Evolutionary conservation across 1,139 yeast genomes (phyloP).

Genomic region (Suhomyces bokatorum): DNA sequence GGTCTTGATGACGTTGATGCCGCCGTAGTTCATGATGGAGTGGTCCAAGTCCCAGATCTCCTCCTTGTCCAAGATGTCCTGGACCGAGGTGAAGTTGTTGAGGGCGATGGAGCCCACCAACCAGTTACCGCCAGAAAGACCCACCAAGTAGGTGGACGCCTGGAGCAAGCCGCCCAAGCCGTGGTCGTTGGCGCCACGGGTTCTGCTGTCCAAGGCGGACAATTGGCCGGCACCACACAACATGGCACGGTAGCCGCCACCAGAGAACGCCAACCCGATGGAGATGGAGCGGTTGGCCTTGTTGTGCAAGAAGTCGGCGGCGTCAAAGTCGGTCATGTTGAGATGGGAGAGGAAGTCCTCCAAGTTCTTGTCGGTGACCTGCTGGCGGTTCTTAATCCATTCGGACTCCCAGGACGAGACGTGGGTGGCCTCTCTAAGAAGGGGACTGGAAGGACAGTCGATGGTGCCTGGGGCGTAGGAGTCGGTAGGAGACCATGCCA

Average conservation of each 20-base stretch:
- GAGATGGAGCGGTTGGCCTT: slow-evolving; percentile 22
- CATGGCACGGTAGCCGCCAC: slow-evolving; percentile 33
- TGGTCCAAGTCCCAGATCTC: slow-evolving; percentile 71
- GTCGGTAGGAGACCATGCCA: slow-evolving; percentile 23
- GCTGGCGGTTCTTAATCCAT: slow-evolving; percentile 23
- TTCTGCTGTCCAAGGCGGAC: slow-evolving; percentile 27
- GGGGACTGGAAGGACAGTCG: slow-evolving; percentile 20
- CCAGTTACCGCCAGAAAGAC: slow-evolving; percentile 90
- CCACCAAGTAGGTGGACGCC: slow-evolving; percentile 70
- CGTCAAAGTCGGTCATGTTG: slow-evolving; percentile 24
- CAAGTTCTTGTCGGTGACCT: slow-evolving; percentile 23
- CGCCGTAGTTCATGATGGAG: slow-evolving; percentile 68
- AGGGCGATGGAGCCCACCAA: slow-evolving; percentile 75
- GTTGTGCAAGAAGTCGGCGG: slow-evolving; percentile 20
- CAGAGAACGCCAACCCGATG: slow-evolving; percentile 28
- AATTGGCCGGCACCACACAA: slow-evolving; percentile 29
- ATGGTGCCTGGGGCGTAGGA: slow-evolving; percentile 27
- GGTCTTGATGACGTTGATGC: slow-evolving; percentile 61
- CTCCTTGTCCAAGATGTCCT: slow-evolving; percentile 50
- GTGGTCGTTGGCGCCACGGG: slow-evolving; percentile 47
- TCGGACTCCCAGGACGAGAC: slow-evolving; percentile 20
- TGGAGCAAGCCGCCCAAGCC: slow-evolving; percentile 83
- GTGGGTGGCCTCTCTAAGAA: slow-evolving; percentile 20
- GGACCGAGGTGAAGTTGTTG: slow-evolving; percentile 79
- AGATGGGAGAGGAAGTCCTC: slow-evolving; percentile 21